Conservation (phyloP, 2,329 filamentous ascomycete species). For the Scortechinia acanthostroma region DNA sequence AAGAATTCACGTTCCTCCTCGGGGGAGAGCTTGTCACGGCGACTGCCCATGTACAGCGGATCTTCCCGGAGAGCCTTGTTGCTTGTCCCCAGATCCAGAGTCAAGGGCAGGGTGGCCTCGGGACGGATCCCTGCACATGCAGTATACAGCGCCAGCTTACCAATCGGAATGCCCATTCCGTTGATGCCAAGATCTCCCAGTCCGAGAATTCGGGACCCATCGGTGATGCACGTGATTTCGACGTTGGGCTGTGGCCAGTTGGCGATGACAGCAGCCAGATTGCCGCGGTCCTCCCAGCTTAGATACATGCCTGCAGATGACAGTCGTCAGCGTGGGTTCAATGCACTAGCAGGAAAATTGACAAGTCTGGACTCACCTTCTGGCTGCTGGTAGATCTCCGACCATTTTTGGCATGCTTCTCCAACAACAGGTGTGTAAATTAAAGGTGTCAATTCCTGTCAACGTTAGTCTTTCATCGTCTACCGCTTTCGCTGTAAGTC, state of each 20-base stretch:
- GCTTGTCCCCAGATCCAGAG: constrained; percentile 59
- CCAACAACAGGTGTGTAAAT: constrained; percentile 89
- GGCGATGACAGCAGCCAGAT: background rate
- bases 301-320: constrained; percentile 22
- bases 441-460: constrained; percentile 74
- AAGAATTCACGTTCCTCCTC: constrained; percentile 83
- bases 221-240: constrained; percentile 93
- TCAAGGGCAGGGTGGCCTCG: constrained; percentile 70
- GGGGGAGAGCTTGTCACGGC: constrained; percentile 71
- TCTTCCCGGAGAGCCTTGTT: constrained; percentile 62
- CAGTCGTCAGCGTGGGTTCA: constrained; percentile 71
- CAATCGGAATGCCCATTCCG: constrained; percentile 93
- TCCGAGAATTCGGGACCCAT: constrained; percentile 86
- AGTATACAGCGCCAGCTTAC: constrained; percentile 91
- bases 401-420: constrained; percentile 90
- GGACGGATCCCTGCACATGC: constrained; percentile 92
- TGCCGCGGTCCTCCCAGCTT: constrained; percentile 2
- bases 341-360: constrained; percentile 86
- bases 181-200: constrained; percentile 93
- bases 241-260: constrained; percentile 90
- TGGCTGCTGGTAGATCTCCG: constrained; percentile 90
- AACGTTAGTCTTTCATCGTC: constrained; percentile 60
- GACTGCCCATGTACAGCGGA: constrained; percentile 81
- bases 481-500: constrained; percentile 5
- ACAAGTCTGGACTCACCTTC: constrained; percentile 90